Evolutionary conservation across 2,329 filamentous ascomycete genomes (phyloP).

Genomic region (Talaromyces islandicus): DNA sequence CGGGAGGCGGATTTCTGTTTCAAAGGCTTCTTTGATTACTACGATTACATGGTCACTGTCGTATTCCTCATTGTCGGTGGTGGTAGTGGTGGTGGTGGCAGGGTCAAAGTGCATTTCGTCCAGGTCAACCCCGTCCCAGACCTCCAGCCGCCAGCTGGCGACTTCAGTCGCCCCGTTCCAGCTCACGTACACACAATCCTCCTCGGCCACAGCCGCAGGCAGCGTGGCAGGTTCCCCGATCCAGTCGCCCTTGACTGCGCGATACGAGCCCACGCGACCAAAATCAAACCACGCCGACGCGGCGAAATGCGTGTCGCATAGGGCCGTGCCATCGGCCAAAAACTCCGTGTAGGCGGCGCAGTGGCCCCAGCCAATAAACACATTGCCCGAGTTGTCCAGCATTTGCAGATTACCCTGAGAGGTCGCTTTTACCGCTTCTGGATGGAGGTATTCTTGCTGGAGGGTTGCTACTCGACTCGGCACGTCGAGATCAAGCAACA

Average conservation of each 20-base stretch:
- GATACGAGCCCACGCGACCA: conserved; percentile 46
- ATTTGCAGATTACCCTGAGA: conserved; percentile 41
- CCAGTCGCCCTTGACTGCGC: conserved; percentile 51
- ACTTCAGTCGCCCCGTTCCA: conserved; percentile 45
- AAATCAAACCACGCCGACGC: conserved; percentile 27
- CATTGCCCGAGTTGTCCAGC: conserved; percentile 33
- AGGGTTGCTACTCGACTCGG: conserved; percentile 35
- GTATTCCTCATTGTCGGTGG: too few species aligned
- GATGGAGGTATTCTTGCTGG: conserved; percentile 32
- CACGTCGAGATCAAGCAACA: conserved; percentile 35
- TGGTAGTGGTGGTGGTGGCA: too few species aligned
- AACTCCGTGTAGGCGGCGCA: conserved; percentile 48
- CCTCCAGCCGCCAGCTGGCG: conserved; percentile 22
- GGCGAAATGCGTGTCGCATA: conserved; percentile 50
- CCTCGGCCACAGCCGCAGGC: conserved; percentile 19
- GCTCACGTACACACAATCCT: conserved; percentile 32
- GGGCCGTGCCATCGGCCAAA: conserved; percentile 40
- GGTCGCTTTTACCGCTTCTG: conserved; percentile 28
- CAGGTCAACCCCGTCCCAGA: too few species aligned
- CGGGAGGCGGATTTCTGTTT: too few species aligned
- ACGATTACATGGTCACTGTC: too few species aligned
- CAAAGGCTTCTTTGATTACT: too few species aligned
- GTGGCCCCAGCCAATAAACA: conserved; percentile 47
- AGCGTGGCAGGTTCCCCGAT: conserved; percentile 40
- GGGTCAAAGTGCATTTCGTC: too few species aligned